Conservation (phyloP, 1,139 yeast species). For the Pichia sp. region DNA sequence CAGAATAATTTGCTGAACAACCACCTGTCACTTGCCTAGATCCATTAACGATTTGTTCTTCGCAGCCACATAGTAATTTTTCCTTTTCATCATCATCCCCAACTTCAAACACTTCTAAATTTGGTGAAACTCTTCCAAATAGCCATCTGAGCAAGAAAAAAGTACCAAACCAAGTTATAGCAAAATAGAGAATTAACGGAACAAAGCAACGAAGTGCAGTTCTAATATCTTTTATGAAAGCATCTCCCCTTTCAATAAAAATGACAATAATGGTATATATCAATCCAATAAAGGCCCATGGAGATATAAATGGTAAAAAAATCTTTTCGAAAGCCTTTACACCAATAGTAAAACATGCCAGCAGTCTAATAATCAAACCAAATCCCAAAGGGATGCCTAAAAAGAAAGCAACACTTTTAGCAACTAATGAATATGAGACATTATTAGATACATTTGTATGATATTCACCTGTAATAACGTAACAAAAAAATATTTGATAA, state of each 20-base stretch:
- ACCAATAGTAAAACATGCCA: constrained; percentile 29
- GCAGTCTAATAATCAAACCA: constrained; percentile 40
- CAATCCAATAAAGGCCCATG: constrained; percentile 48
- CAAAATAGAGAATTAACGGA: constrained; percentile 46
- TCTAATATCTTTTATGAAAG: constrained; percentile 44
- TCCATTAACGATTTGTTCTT: constrained; percentile 22
- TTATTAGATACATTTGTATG: constrained; percentile 17
- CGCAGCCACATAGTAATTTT: constrained; percentile 37
- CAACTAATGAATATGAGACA: constrained; percentile 39
- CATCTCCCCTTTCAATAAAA: constrained; percentile 49
- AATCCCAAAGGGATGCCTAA: constrained; percentile 49
- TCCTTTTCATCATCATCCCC: constrained; percentile 12
- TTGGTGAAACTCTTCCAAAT: constrained; percentile 16
- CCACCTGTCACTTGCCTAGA: constrained; percentile 19
- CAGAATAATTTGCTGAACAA: constrained; percentile 40
- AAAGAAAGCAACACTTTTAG: constrained; percentile 47
- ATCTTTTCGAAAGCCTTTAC: constrained; percentile 30
- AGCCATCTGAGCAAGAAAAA: constrained; percentile 37
- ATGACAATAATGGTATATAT: constrained; percentile 48
- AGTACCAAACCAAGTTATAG: constrained; percentile 43
- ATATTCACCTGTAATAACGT: constrained; percentile 30
- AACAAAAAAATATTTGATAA: constrained; percentile 42
- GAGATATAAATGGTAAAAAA: constrained; percentile 39
- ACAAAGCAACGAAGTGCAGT: constrained; percentile 47
- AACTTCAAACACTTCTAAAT: constrained; percentile 1